A percentile compares a stretch with the other conserved stretches of the same genome.
Evolutionary conservation across 352 stramenopile species (phyloP).

Genomic region (Phytophthora foliorum): DNA sequence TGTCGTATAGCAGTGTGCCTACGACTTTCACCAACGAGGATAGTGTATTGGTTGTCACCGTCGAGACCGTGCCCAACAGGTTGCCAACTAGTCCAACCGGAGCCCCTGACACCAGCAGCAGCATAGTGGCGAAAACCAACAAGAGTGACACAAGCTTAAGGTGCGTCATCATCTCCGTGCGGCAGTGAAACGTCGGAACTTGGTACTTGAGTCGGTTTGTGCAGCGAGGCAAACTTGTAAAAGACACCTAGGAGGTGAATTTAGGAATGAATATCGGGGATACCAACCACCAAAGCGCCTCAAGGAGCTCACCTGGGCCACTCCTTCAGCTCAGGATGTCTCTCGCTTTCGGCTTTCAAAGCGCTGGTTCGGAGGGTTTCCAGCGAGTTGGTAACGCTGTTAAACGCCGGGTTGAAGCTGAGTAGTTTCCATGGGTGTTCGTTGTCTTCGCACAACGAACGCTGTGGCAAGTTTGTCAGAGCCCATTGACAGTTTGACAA

Average conservation of each 20-base stretch:
- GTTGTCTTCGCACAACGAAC: conserved; percentile 1
- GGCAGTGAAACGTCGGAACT: not conserved
- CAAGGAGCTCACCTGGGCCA: conserved; percentile 1
- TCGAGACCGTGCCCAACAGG: not conserved
- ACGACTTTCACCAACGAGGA: conserved; percentile 31
- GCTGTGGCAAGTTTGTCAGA: conserved; percentile 16
- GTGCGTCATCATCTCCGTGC: conserved; percentile 29
- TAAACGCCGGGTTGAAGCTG: conserved; percentile 16
- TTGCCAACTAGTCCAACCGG: conserved; percentile 13
- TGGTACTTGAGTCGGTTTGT: conserved; percentile 5
- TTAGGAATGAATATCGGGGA: conserved; percentile 39
- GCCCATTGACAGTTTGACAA: conserved; percentile 15
- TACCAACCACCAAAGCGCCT: not conserved
- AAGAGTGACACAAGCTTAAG: conserved; percentile 20
- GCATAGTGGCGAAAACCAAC: conserved; percentile 5
- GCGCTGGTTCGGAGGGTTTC: conserved; percentile 10
- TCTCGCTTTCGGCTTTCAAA: conserved; percentile 17
- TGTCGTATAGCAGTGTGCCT: conserved; percentile 4
- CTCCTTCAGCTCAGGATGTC: conserved; percentile 16
- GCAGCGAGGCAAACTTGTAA: conserved; percentile 24
- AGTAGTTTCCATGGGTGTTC: conserved; percentile 21
- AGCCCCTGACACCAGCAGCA: conserved; percentile 19
- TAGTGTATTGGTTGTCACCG: not conserved
- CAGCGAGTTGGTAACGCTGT: conserved; percentile 30
- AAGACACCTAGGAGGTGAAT: conserved; percentile 45